Base-by-base conservation (phyloP, 164 flowering plant species). In the Vitis labrusca region DNA sequence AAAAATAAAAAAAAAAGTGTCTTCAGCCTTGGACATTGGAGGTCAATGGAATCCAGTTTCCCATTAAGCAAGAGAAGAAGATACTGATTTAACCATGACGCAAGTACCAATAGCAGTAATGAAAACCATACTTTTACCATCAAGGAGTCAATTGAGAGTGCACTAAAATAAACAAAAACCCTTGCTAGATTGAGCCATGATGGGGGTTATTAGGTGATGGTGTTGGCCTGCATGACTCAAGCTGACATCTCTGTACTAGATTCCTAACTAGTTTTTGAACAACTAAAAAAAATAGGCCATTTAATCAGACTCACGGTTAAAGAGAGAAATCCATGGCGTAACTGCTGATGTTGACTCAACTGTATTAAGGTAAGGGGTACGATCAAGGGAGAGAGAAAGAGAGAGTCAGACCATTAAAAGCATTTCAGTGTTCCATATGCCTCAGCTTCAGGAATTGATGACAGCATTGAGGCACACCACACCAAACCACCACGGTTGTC, bases 301-400 rank as follows among this genome's bases (percentile, higher is more conserved):
- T 52, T 16, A 23, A 66, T 65, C 19, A 54, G 14, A 62, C 56
- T 13, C 57, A 52, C 54, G 59, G 37, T 47, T 37, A 37, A 37
- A 67, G 64, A 48, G 44, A 59, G 73, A 73, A 64, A 72, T 63
- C 59, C 66, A 65, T 50, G 51, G 64, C 54, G 67, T 56, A 65
- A 69, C 32, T 66, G 77, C 65, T 76, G 82, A 76, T 71, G 75
- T 53, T 76, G 82, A 79, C 79, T 53, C 44, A 32, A 73, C 77
- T 66, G 68, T 59, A 23, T 57, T 19, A 51, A 15, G 68, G 52
- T 9, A 65, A 59, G 14, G 52, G 13, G 44, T 37, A 55, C 14
- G 60, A 64, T 29, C 17, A 54, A 64, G 71, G 60, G 51, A 61
- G 61, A 71, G 14, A 76, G 47, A 67, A 63, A 54, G 63, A 55